Percentiles rank a stretch among this genome's conserved stretches.
Conservation (phyloP, 805 yeast genomes). For the Grigorovia humatica region DNA sequence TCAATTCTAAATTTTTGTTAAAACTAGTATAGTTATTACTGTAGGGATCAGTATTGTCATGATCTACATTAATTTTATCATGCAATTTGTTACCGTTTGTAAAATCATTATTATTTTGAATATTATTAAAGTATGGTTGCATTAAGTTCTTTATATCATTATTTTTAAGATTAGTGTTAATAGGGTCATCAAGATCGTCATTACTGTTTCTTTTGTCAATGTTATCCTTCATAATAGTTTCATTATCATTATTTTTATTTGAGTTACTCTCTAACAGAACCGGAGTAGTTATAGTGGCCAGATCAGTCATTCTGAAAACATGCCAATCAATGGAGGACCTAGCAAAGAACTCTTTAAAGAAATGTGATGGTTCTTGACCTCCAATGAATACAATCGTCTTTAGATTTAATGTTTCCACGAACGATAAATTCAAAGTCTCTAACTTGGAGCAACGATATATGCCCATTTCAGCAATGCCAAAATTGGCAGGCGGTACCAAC, state of each 20-base stretch:
- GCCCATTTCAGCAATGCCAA: constrained; percentile 84
- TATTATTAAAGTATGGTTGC: not conserved
- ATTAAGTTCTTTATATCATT: not conserved
- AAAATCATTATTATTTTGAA: too few species aligned
- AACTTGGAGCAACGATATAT: constrained; percentile 72
- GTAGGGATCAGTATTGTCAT: not conserved
- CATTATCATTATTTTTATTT: constrained; percentile 1
- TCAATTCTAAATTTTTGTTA: not conserved
- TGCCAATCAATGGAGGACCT: constrained; percentile 42
- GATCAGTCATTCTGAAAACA: constrained; percentile 28
- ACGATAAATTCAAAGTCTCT: constrained; percentile 67
- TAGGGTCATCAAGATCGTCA: not conserved
- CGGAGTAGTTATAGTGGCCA: constrained; percentile 10
- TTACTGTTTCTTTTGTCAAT: constrained; percentile 1
- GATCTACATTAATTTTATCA: not conserved
- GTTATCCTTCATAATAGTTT: not conserved
- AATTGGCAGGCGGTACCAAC: constrained; percentile 90
- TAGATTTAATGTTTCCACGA: constrained; percentile 61
- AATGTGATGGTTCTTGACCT: constrained; percentile 75
- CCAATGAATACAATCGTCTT: constrained; percentile 65
- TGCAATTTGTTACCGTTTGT: not conserved
- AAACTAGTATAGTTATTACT: not conserved
- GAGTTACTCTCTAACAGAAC: not conserved
- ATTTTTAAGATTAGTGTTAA: not conserved
- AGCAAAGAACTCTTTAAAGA: constrained; percentile 55